Base-by-base conservation (phyloP, 192 early-diverging fungal species). In the Allomyces javanicus region DNA sequence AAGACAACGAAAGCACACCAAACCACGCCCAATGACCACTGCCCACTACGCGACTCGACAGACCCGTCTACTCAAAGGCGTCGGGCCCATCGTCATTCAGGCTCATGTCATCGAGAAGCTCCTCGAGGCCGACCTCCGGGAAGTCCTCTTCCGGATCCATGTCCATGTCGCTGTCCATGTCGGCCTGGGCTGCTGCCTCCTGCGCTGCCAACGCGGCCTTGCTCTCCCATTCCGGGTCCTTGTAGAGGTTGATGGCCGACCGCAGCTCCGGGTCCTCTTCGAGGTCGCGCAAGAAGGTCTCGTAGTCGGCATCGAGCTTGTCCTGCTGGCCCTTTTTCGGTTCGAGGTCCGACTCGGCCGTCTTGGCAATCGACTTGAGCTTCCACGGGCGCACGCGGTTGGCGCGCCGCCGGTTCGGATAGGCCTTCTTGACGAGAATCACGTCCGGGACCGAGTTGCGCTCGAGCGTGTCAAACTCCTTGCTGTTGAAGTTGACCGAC, bases 201-300 rank as follows among this genome's bases (percentile, higher is more conserved):
- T 69, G 65, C 24, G 24, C 63, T 71, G 24, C 65, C 67, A 21
- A 73, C 40, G 24, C 27, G 22, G 23, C 67, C 66, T 19, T 73
- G 44, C 61, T 69, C 70, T 74, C 24, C 10, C 62, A 14, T 22
- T 64, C 68, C 21, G 74, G 69, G 70, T 69, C 72, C 78, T 93
- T 94, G 83, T 92, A 99, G 61, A 99, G 81, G 69, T 99, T 95
- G 69, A 99, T 78, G 71, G 89, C 90, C 69, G 88, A 86, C 65
- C 96, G 82, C 66, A 97, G 82, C 77, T 99, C 96, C 25, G 91
- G 81, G 79, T 99, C 96, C 77, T 99, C 96, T 77, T 99, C 96
- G 63, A 99, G 78, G 78, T 99, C 96, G 70, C 92, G 86, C 86
- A 96, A 77, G 80, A 99, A 99, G 70, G 89, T 71, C 74, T 99